These are phyloP conservation scores for Pneumocystis wakefieldiae DNA, from an alignment of 1,139 yeast species.

Conservation along the genomic window DNA sequence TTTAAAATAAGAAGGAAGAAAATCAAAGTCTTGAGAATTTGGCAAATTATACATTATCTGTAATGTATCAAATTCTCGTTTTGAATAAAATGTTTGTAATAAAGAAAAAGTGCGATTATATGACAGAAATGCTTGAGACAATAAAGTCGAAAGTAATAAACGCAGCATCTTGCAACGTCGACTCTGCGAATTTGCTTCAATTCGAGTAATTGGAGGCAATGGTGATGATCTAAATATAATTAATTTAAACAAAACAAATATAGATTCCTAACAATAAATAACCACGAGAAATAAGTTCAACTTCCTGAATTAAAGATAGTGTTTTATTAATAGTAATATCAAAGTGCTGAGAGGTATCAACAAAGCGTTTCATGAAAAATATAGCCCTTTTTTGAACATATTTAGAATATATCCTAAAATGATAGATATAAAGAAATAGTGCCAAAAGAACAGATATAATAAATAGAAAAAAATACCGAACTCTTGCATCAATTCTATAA, in stretches of 20 bases:
- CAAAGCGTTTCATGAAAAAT: conserved; percentile 20
- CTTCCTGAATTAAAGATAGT: conserved; percentile 25
- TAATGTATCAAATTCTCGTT: conserved; percentile 7
- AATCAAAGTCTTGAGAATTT: conserved; percentile 15
- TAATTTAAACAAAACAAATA: not conserved
- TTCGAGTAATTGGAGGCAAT: conserved; percentile 3
- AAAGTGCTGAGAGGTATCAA: conserved; percentile 20
- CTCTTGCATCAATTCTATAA: conserved; percentile 2
- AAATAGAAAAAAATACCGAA: conserved; percentile 16
- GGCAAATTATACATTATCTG: conserved; percentile 9
- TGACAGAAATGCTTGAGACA: conserved; percentile 13
- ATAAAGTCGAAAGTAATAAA: conserved; percentile 16
- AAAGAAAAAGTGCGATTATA: conserved; percentile 15
- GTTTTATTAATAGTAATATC: conserved; percentile 24
- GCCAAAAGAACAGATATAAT: conserved; percentile 14
- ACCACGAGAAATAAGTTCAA: conserved; percentile 26
- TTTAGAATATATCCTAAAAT: conserved; percentile 21
- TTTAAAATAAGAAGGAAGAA: conserved; percentile 4
- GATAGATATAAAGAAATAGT: conserved; percentile 16
- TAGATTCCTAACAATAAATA: conserved; percentile 19
- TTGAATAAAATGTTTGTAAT: conserved; percentile 8
- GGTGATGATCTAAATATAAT: not conserved
- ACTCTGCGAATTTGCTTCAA: conserved; percentile 1
- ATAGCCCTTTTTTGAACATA: conserved; percentile 24
- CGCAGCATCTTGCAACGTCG: conserved; percentile 7